Evolutionary conservation across 192 early-diverging fungal species (phyloP).

Genomic region (Coemansia umbellata): DNA sequence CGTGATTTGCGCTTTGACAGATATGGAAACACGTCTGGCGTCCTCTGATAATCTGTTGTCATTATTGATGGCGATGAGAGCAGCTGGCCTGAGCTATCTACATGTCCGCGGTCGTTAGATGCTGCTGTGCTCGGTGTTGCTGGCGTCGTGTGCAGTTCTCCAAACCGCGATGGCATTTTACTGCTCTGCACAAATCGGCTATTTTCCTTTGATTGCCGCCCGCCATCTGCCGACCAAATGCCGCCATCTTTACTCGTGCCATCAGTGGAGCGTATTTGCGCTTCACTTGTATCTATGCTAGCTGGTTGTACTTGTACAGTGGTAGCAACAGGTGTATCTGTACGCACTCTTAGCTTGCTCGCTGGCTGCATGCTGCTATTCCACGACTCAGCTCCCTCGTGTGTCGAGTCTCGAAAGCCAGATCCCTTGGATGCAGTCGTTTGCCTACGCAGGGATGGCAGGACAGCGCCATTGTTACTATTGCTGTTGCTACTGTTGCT

Average conservation of each 20-base stretch:
- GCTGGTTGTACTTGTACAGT: neutral
- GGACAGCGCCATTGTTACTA: neutral
- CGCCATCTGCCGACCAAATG: neutral
- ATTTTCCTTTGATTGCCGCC: neutral
- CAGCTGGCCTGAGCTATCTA: neutral
- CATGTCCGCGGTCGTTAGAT: neutral
- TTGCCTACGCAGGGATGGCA: neutral
- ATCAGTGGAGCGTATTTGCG: neutral
- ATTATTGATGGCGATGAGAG: neutral
- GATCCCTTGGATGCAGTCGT: neutral
- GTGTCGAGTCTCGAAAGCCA: slow-evolving; percentile 2
- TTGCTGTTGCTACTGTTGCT: neutral
- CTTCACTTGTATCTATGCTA: neutral
- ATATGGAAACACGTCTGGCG: slow-evolving; percentile 28
- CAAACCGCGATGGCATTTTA: no score
- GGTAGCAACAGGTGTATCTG: slow-evolving; percentile 5
- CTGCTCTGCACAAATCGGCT: neutral
- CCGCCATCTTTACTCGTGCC: neutral
- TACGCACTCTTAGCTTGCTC: slow-evolving; percentile 27
- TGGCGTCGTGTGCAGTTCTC: neutral
- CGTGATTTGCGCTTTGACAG: slow-evolving; percentile 6
- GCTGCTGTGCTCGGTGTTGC: neutral
- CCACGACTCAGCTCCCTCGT: slow-evolving; percentile 6
- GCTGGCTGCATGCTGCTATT: slow-evolving; percentile 14
- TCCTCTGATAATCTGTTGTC: slow-evolving; percentile 3